Base-by-base conservation (phyloP, 306 rosid species). In the Herpetospermum pedunculosum region DNA sequence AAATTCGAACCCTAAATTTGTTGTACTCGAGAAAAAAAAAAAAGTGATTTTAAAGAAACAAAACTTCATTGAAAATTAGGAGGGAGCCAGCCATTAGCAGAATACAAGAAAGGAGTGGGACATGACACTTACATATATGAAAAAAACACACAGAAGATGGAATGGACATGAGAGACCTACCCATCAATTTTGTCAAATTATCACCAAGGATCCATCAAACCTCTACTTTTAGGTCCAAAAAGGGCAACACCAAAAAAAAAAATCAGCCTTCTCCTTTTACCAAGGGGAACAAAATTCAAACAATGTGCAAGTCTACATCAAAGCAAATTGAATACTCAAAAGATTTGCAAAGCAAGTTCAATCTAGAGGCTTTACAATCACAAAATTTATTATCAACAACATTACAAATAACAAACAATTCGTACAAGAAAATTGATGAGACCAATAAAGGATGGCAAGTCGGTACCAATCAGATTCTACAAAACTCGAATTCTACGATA, bases 401-500 rank as follows among this genome's bases (percentile, higher is more conserved):
- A 58, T 49, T 11, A 60, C 54, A 70, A 58, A 47, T 77, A 53
- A 41, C 69, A 68, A 60, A 23, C 75, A 49, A 8, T 80, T 69
- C 29, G 29, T 54, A 62, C 64, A 41, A 70, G 11, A 32, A 47
- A 76, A 76, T 67, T 71, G 21, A 38, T 21, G 14, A 63, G 10
- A 5, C 15, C 47, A 65, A 53, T 18, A 19, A 41, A 10, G 4
- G 65, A 77, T 18, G 76, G 69, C 72, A 81, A 73, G 32, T 64
- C 47, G 3, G 43, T 57, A n/a, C 25, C 69, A 7, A 77, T 78
- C 77, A 82, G 84, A 73, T 78, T 77, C 81, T 80, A 81, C 75
- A 78, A 82, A 83, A 83, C 75, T 78, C 81, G 71, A 78, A 76
- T 76, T 83, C 82, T 75, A 84, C 72, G 65, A 70, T 44, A 75